Conservation (phyloP, 805 yeast species). For the Lipomyces mesembrius region DNA sequence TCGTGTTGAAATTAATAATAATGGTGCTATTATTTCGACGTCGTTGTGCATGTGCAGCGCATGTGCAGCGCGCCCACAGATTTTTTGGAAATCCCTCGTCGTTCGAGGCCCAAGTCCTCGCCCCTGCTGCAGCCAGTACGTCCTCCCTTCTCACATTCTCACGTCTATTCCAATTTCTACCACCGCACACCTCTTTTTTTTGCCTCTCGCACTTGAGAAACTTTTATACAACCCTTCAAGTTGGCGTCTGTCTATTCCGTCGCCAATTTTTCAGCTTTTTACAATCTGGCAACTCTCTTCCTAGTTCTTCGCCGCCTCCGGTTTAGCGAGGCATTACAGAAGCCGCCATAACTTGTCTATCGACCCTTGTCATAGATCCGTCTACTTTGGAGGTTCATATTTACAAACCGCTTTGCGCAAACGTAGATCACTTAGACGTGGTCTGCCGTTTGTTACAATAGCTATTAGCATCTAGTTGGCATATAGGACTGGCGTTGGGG, state of each 20-base stretch:
- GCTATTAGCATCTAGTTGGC: not conserved
- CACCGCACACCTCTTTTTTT: not conserved
- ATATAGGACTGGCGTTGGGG: not conserved
- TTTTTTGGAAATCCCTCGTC: too few species aligned
- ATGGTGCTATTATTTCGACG: too few species aligned
- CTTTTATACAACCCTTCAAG: constrained; percentile 1
- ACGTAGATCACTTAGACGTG: not conserved
- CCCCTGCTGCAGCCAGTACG: not conserved
- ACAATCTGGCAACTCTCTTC: constrained; percentile 39
- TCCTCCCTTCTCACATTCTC: not conserved
- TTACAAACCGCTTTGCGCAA: not conserved
- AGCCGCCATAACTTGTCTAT: constrained; percentile 42
- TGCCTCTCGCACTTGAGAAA: not conserved
- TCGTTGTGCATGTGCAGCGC: too few species aligned
- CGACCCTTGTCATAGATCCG: not conserved
- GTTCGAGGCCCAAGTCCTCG: too few species aligned
- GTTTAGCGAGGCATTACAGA: constrained; percentile 40
- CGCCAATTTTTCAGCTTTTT: constrained; percentile 10
- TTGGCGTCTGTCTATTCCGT: constrained; percentile 23
- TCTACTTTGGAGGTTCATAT: not conserved
- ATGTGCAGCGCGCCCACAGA: too few species aligned
- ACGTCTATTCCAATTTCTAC: not conserved
- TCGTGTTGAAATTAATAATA: too few species aligned
- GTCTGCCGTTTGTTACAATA: not conserved
- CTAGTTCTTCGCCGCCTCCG: constrained; percentile 35